Evolutionary conservation across 352 stramenopile species (phyloP).

Genomic region (Globisporangium spiculum): DNA sequence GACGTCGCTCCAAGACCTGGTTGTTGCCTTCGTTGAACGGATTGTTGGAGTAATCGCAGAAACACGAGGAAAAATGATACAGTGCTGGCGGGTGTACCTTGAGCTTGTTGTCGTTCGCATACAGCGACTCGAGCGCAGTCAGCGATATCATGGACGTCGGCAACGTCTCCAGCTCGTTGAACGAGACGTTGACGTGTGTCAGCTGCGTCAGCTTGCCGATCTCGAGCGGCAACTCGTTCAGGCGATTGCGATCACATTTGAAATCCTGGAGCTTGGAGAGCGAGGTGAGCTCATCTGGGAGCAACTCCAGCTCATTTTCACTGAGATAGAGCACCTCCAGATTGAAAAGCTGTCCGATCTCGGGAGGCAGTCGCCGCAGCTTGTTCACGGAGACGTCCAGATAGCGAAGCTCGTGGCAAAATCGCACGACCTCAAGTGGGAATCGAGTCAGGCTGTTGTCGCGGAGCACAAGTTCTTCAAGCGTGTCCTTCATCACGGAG

Average conservation of each 20-base stretch:
- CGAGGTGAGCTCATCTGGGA: conserved; percentile 40
- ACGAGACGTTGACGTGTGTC: conserved; percentile 38
- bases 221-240: conserved; percentile 31
- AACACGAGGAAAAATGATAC: conserved; percentile 23
- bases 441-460: conserved; percentile 37
- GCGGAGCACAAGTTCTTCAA: conserved; percentile 36
- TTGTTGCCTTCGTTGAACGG: conserved; percentile 31
- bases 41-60: conserved; percentile 66
- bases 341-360: conserved; percentile 31
- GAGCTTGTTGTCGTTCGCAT: conserved; percentile 52
- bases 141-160: conserved; percentile 52
- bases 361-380: conserved; percentile 32
- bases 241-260: conserved; percentile 35
- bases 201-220: conserved; percentile 36
- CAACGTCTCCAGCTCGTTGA: conserved; percentile 43
- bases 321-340: conserved; percentile 42
- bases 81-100: conserved; percentile 26
- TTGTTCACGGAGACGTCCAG: conserved; percentile 56
- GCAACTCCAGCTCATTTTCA: conserved; percentile 34
- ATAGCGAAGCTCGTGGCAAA: conserved; percentile 31
- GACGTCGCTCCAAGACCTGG: neutral
- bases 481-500: conserved; percentile 43
- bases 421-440: conserved; percentile 37
- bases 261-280: conserved; percentile 36
- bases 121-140: conserved; percentile 31